phyloP scores from a whole-genome alignment of 192 early-diverging fungal species.

The Linderina pennispora region DNA sequence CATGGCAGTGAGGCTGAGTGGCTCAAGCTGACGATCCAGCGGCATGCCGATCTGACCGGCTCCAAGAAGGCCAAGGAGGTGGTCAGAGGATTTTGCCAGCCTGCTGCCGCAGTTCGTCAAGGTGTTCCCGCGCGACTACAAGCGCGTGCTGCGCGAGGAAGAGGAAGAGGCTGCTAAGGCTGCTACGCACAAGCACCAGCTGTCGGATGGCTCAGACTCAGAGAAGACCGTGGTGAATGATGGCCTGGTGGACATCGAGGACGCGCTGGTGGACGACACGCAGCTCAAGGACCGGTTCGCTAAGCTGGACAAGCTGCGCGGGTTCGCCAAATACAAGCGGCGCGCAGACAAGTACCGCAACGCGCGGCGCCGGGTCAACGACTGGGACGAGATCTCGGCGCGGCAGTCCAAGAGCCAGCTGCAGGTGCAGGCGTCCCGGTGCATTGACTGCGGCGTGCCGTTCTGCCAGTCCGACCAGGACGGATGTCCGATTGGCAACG shows the following conservation, averaged over 20 bases:
- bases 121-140: conserved; percentile 92
- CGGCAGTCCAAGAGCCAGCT: conserved; percentile 76
- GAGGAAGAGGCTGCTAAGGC: conserved; percentile 34
- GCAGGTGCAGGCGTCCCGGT: conserved; percentile 90
- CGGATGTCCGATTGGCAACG: conserved; percentile 97
- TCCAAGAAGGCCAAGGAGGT: conserved; percentile 68
- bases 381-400: conserved; percentile 95
- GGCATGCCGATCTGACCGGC: conserved; percentile 78
- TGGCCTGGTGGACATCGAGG: conserved; percentile 79
- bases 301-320: conserved; percentile 89
- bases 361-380: conserved; percentile 68
- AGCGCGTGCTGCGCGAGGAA: conserved; percentile 66
- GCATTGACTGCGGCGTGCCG: conserved; percentile 97
- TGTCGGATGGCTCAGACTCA: conserved; percentile 7
- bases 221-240: conserved; percentile 36
- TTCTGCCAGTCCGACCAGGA: conserved; percentile 95
- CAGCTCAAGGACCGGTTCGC: conserved; percentile 59
- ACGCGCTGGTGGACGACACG: conserved; percentile 74
- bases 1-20: conserved; percentile 69
- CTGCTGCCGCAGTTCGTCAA: conserved; percentile 82
- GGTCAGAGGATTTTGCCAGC: conserved; percentile 60
- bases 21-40: conserved; percentile 69
- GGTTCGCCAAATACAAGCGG: conserved; percentile 93
- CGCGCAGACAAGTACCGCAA: conserved; percentile 84
- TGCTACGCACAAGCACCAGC: neutral